phyloP scores from a whole-genome alignment of 306 rosid species.

The Corylus americana region DNA sequence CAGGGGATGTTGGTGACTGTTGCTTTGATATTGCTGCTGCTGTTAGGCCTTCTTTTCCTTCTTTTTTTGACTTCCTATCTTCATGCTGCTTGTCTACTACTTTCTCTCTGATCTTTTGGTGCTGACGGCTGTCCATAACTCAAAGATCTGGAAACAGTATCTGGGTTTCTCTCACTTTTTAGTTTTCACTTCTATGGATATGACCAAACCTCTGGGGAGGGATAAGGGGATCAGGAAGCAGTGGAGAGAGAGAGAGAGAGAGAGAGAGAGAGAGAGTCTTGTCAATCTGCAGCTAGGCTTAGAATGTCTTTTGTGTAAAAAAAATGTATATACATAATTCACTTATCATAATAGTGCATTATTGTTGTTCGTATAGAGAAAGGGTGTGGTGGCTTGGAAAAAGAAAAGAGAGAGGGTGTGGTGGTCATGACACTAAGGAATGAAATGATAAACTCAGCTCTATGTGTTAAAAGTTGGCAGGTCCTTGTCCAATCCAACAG shows the following conservation, averaged over 20 bases:
- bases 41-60: constrained; percentile 23
- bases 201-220: constrained; percentile 25
- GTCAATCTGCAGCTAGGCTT: constrained; percentile 41
- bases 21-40: constrained; percentile 27
- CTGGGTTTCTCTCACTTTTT: constrained; percentile 33
- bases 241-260: constrained; percentile 38
- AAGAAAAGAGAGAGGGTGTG: constrained; percentile 21
- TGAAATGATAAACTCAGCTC: constrained; percentile 38
- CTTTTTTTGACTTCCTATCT: constrained; percentile 20
- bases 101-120: constrained; percentile 41
- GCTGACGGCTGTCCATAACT: constrained; percentile 57
- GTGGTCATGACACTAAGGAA: constrained; percentile 38
- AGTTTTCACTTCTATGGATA: constrained; percentile 39
- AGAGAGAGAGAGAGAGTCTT: constrained; percentile 26
- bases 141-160: constrained; percentile 34
- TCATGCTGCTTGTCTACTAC: constrained; percentile 22
- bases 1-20: constrained; percentile 35
- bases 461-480: constrained; percentile 33
- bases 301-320: constrained; percentile 44
- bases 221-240: constrained; percentile 51
- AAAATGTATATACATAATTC: background rate
- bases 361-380: constrained; percentile 16
- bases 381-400: constrained; percentile 33
- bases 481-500: constrained; percentile 60
- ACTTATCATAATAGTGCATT: constrained; percentile 21